Conservation (phyloP, 2,329 filamentous ascomycete species). For the Fusarium mangiferae region DNA sequence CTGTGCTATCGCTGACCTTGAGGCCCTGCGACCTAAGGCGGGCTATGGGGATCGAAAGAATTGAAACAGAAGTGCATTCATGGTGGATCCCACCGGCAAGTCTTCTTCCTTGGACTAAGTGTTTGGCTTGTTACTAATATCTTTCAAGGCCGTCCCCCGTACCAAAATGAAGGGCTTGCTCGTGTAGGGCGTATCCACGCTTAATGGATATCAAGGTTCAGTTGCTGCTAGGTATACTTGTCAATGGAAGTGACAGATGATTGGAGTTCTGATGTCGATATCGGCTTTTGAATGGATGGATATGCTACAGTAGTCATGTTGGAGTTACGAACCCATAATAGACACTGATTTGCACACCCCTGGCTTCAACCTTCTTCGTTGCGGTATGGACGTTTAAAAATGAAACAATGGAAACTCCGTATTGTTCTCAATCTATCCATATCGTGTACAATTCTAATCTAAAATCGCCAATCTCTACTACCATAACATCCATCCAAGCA, state of each 20-base stretch:
- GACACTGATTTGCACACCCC: not conserved
- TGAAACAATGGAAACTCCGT: not conserved
- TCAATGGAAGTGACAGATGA: not conserved
- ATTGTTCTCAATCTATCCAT: conserved; percentile 7
- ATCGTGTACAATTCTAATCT: conserved; percentile 3
- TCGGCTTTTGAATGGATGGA: not conserved
- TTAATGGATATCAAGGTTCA: not conserved
- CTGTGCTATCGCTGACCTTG: not conserved
- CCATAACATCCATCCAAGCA: conserved; percentile 6
- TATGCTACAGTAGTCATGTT: not conserved
- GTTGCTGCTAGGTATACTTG: not conserved
- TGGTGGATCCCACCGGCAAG: not conserved
- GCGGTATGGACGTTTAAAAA: not conserved
- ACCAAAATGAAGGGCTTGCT: not conserved
- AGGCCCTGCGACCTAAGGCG: not conserved
- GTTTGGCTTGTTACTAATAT: not conserved
- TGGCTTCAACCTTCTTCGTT: not conserved
- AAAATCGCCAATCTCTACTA: conserved; percentile 3
- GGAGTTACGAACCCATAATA: not conserved
- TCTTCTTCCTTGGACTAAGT: no score
- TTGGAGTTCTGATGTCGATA: not conserved
- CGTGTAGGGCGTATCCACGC: not conserved
- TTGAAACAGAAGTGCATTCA: not conserved
- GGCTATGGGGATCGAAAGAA: not conserved
- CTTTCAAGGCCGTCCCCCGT: not conserved